Base-by-base conservation (phyloP, 2,329 filamentous ascomycete species). In the Raffaelea albimanens region DNA sequence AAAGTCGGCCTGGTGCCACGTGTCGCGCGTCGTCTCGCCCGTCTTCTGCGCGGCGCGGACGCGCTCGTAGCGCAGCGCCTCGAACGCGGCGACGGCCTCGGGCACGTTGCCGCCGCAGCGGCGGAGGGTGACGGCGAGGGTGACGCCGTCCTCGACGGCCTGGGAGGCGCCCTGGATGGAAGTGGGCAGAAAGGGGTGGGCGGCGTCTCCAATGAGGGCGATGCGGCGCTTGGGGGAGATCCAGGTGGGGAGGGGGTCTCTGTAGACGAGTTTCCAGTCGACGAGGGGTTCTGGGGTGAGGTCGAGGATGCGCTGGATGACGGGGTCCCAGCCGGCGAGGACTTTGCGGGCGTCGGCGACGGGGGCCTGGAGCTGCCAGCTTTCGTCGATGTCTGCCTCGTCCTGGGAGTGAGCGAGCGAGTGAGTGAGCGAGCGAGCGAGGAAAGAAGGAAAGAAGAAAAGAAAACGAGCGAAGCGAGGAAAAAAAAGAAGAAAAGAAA, bases 141-240 rank as follows among this genome's bases (percentile, higher is more conserved):
- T 67, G 1, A 70, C 66, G 4, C 68, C 71, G 56, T 75, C 72
- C 56, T 75, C 71, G 57, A 75, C 69, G 0, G 69, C 67, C 55
- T 72, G 69, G 16, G 66, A 69, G 0, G 68, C 71, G 14, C 72
- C 71, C 53, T 72, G 69, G 16, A 69, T 68, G 4, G 65, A 67
- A 0, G 70, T 70, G 0, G 71, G 72, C 14, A 74, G 61, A 55
- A 72, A 70, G 3, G 70, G 64, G 54, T 75, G 72, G 10, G 72
- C 72, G 2, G 71, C 64, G 53, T 75, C 71, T 8, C 72, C 72
- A 23, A 76, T 66, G 3, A 73, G 57, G 4, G 62, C 62, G 43
- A 71, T 68, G 10, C 69, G 61, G 16, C 62, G 60, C 3, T 57
- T 56, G 3, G 64, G 59, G 3, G 65, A 68, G 44, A 68, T 58